Base-by-base conservation (phyloP, 176 grass and related monocot species). In the Triticum turgidum region DNA sequence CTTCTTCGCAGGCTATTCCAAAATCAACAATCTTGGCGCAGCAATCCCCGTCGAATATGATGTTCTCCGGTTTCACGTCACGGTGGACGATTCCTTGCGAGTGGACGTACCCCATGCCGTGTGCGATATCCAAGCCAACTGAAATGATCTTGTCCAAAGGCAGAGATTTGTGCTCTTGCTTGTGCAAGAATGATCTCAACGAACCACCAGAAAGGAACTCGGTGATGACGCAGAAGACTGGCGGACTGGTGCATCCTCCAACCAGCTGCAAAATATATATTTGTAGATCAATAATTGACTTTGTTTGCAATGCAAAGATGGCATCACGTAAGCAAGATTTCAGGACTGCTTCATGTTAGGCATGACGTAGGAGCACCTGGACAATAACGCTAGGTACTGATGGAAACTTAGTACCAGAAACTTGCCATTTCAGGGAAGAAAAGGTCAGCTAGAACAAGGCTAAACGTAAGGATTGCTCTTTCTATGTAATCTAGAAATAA, bases 31-130 rank as follows among this genome's bases (percentile, higher is more conserved):
- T 93, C 87, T 96, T 99, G 14, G 93, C 90, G 62, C 78, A 80
- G 10, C 70, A 80, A n/a, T 90, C 82, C 59, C 63, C 47, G 24
- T 96, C 83, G 3, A 96, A 94, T 83, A 99, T 86, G 87, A 99
- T 94, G 75, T 99, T 99, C 64, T 99, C 97, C 9, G 97, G 97
- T 44, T 99, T 99, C 80, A 99, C 86, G 79, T 99, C 97, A 59
- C 97, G 94, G 76, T 99, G 97, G 24, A 99, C 86, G 74, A 99
- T 73, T 63, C 94, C 87, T 84, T 96, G 94, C 0, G 89, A 96
- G 78, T 99, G 97, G 81, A 99, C 87, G 81, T 96, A 99, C 10
- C 85, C 90, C 92, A 99, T 93, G 35, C 94, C 97, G 12, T 54
- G 80, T 33, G 94, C 90, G 51, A 99, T 95, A 62, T 94, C 89